These are phyloP conservation scores for Chlorella ohadii DNA, from an alignment of 139 green algal genomes.

Conservation along the genomic window DNA sequence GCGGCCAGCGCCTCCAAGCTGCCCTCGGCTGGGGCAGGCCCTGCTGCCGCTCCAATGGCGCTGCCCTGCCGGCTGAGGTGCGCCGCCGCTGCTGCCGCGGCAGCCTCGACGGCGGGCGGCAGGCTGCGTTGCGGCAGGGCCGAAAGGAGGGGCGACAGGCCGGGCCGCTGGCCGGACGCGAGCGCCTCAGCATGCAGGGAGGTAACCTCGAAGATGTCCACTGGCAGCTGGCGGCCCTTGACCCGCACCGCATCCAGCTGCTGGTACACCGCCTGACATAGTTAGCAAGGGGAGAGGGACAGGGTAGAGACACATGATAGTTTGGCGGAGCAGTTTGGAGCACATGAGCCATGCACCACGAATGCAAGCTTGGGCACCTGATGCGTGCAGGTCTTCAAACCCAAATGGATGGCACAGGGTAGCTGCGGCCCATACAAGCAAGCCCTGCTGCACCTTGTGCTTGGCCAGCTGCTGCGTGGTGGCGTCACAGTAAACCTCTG, in stretches of 20 bases:
- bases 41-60: not conserved
- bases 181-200: slow-evolving; percentile 1
- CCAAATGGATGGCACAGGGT: no score
- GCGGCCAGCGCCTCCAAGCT: not conserved
- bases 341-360: no score
- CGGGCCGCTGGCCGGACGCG: not conserved
- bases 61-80: not conserved
- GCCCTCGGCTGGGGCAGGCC: not conserved
- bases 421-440: no score
- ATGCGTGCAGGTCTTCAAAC: no score
- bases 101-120: not conserved
- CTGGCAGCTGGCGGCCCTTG: slow-evolving; percentile 63
- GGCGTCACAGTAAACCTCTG: slow-evolving; percentile 76
- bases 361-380: no score
- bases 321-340: not conserved
- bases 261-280: slow-evolving; percentile 1
- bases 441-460: not conserved
- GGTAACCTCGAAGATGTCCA: slow-evolving; percentile 46
- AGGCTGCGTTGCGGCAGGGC: no score
- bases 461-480: slow-evolving; percentile 55
- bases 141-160: not conserved
- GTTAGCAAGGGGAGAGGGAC: not conserved
- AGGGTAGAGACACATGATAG: not conserved
- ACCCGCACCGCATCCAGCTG: slow-evolving; percentile 62
- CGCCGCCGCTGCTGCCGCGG: not conserved